Evolutionary conservation across 768 basidiomycete genomes (phyloP), one percentile per base, ranked within the genome.

Genomic region (Tephrocybe sp.): DNA sequence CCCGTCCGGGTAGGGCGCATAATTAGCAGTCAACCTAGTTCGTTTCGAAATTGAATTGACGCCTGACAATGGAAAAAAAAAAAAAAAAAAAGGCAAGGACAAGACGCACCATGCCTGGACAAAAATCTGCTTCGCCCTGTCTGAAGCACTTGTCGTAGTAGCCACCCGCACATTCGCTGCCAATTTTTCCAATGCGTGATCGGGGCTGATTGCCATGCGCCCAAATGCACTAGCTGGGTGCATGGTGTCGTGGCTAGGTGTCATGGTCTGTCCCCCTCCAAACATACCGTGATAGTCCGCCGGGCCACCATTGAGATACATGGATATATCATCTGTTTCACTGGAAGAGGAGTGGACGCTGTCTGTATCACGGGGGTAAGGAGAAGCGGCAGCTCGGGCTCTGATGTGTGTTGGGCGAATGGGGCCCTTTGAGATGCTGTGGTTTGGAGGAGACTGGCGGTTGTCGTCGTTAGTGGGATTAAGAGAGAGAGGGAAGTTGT

Each of bases 81-180:
- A 30, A 23, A 17, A 38, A 17, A 38, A 44, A 58, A 36, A 58
- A 53, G 38, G 49, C 26, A 36, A 59, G 6, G 55, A 43, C 42
- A 43, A 50, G 36, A 77, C 85, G 58, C 58, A 92, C 92, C 92
- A 94, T 50, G 90, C 90, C 68, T 93, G 92, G 17, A 93, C 91
- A 62, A 94, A 94, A 61, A 93, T 92, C 70, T 93, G 90, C 62
- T 93, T 93, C 46, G 92, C 91, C 62, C 92, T 74, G 68, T 94
- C 92, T 10, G 91, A 93, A 45, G 92, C 91, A 62, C 88, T 92
- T 33, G 91, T 93, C 7, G 91, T 94, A 2, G 91, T 93, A 11
- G 92, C 92, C 38, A 87, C 86, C 45, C 91, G 84, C 30, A 93
- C 90, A 60, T 90, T 92, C 37, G 85, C 86, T 3, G 92, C 91